Base-by-base conservation (phyloP, 2,329 filamentous ascomycete species). In the Penicillium sumatraense region DNA sequence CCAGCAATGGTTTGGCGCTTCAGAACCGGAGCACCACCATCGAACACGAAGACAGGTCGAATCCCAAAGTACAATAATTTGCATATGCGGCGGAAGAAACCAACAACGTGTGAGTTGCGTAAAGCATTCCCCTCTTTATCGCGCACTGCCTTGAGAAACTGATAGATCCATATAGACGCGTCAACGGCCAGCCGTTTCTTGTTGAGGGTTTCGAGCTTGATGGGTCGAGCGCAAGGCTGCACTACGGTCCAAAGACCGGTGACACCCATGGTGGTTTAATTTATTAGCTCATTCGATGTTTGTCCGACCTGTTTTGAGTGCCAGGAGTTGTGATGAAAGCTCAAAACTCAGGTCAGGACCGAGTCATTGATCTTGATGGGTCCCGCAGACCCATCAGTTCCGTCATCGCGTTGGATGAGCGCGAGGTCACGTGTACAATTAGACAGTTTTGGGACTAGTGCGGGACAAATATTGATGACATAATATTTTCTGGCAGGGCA, bases 151-250 rank as follows among this genome's bases (percentile, higher is more conserved):
- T 99, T 99, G 67, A 99, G 86, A 70, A 99, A 99, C 72, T 99
- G 95, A 81, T 99, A 99, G 67, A 99, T 98, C 95, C 95, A 99
- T 72, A 99, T 99, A 11, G 93, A 97, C 55, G 96, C 95, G 77
- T 99, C 95, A 63, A 99, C 91, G 44, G 95, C 96, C 47, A 99
- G 89, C 14, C 95, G 91, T 78, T 96, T 97, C 65, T 90, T 91
- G 74, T 98, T 98, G 57, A 99, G 86, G 13, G 93, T 96, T 67
- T 96, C 93, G 66, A 99, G 89, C 75, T 96, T 97, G 60, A 96
- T 96, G 18, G 95, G 96, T 33, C 95, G 89, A 45, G 95, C 95
- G 72, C 92, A 97, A 42, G 95, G 95, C 77, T 96, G 91, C 62
- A 98, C 82, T 49, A 99, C 91, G 60, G 91, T 93, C 95, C 95